Evolutionary conservation across 768 basidiomycete genomes (phyloP).

Genomic region (Pisolithus marmoratus): DNA sequence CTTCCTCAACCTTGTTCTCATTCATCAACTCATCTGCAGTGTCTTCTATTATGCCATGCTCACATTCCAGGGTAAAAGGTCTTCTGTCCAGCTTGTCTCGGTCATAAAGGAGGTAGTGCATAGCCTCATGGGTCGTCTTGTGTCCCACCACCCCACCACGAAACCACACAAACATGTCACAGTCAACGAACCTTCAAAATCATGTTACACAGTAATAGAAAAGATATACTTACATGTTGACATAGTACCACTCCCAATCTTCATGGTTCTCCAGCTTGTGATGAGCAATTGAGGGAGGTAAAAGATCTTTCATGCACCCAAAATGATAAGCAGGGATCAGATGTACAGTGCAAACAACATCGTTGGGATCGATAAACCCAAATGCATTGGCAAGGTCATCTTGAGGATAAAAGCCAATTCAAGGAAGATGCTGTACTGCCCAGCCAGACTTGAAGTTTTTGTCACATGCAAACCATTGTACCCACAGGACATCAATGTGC

Average conservation of each 20-base stretch:
- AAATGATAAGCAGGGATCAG: neutral
- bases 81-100: too few relatives aligned
- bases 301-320: slow-evolving; percentile 14
- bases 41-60: too few relatives aligned
- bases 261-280: slow-evolving; percentile 8
- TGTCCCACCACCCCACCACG: slow-evolving; percentile 29
- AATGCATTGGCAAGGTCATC: neutral
- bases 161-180: slow-evolving; percentile 32
- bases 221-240: slow-evolving; percentile 6
- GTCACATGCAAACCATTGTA: neutral
- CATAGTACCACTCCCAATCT: slow-evolving; percentile 28
- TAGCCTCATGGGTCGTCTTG: neutral
- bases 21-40: too few relatives aligned
- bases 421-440: neutral
- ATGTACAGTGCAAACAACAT: neutral
- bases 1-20: too few relatives aligned
- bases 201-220: neutral
- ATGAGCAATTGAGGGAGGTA: slow-evolving; percentile 1
- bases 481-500: neutral
- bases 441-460: neutral
- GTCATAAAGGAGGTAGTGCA: neutral
- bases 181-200: slow-evolving; percentile 25
- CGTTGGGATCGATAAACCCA: neutral
- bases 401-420: neutral
- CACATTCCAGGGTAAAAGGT: too few relatives aligned